Conservation (phyloP, 2,329 filamentous ascomycete genomes). For the Sphaerulina vaccinii region DNA sequence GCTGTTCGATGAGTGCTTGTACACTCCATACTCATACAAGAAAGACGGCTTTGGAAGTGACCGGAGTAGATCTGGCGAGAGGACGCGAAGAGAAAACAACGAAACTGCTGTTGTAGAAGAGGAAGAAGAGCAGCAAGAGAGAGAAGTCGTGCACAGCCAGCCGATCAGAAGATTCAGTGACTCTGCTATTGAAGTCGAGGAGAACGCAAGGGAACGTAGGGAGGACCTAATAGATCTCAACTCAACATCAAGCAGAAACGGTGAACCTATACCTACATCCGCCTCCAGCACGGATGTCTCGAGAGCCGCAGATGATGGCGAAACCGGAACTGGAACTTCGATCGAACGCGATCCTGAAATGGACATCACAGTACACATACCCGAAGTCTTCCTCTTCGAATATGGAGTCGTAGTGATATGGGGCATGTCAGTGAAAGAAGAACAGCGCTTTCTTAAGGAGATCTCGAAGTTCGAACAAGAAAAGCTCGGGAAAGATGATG, state of each 20-base stretch:
- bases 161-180: slow-evolving; percentile 68
- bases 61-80: slow-evolving; percentile 34
- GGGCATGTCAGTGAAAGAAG: slow-evolving; percentile 91
- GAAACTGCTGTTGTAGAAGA: slow-evolving; percentile 9
- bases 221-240: slow-evolving; percentile 40
- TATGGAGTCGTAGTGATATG: slow-evolving; percentile 98
- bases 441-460: slow-evolving; percentile 88
- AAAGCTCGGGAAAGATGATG: slow-evolving; percentile 81
- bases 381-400: slow-evolving; percentile 93
- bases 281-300: slow-evolving; percentile 16
- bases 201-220: slow-evolving; percentile 41
- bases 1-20: slow-evolving; percentile 95
- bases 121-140: slow-evolving; percentile 23
- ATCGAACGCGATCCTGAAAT: slow-evolving; percentile 62
- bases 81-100: slow-evolving; percentile 23
- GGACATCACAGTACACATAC: slow-evolving; percentile 83
- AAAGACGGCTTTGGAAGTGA: slow-evolving; percentile 29
- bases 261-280: slow-evolving; percentile 15
- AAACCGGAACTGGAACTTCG: slow-evolving; percentile 10
- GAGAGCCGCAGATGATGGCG: slow-evolving; percentile 16
- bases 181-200: slow-evolving; percentile 67
- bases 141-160: slow-evolving; percentile 33
- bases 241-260: slow-evolving; percentile 7
- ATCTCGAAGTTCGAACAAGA: slow-evolving; percentile 92
- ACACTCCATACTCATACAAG: slow-evolving; percentile 83